A percentile compares a stretch with the other conserved stretches of the same genome.
Evolutionary conservation across 352 stramenopile species (phyloP).

Genomic region (Phytopythium aichiense): DNA sequence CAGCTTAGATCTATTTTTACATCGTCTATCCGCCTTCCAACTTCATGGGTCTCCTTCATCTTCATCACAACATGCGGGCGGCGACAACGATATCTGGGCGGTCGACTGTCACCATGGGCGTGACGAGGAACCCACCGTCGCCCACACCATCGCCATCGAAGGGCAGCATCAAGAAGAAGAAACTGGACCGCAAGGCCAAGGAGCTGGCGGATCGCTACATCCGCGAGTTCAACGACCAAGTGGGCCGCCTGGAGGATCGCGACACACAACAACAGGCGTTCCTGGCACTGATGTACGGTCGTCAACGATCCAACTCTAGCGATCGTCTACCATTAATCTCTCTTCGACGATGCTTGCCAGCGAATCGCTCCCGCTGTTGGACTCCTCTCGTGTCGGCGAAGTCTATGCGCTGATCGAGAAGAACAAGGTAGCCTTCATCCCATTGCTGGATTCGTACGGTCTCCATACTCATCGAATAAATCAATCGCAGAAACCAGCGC

Average conservation of each 20-base stretch:
- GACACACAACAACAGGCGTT: conserved; percentile 70
- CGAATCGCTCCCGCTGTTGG: conserved; percentile 30
- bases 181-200: conserved; percentile 40
- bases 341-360: conserved; percentile 12
- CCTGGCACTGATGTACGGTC: conserved; percentile 32
- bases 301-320: background rate
- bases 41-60: background rate
- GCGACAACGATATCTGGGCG: background rate
- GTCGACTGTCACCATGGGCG: background rate
- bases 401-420: conserved; percentile 47
- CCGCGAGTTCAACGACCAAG: conserved; percentile 33
- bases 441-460: background rate
- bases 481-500: conserved; percentile 25
- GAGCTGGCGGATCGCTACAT: conserved; percentile 32
- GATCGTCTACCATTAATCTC: conserved; percentile 1
- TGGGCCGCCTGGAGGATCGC: conserved; percentile 59
- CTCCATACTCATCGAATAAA: background rate
- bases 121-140: background rate
- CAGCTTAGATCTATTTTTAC: background rate
- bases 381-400: conserved; percentile 31
- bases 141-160: conserved; percentile 9
- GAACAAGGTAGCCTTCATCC: conserved; percentile 36
- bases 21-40: background rate
- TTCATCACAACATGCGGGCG: background rate
- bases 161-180: conserved; percentile 34